Base-by-base conservation (phyloP, 1,284 basidiomycete species). In the Coniferiporia sulphurascens region DNA sequence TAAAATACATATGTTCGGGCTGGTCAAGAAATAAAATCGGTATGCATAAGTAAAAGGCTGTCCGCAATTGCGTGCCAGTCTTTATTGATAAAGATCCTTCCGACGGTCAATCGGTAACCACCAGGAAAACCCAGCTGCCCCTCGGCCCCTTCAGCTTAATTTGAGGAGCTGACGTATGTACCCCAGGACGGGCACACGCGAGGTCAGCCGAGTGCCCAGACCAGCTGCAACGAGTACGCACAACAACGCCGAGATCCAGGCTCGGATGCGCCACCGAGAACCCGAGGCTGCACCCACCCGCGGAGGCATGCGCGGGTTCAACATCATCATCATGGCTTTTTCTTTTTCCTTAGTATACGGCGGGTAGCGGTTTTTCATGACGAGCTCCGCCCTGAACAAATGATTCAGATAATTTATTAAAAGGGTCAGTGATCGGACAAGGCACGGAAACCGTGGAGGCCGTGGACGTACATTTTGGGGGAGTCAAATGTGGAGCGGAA, bases 321-420 rank as follows among this genome's bases (percentile, higher is more conserved):
- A 22, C 32, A 62, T 7, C 36, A 13, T 35, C 32, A 55, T 43
- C 50, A 62, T 32, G 9, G 10, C 12, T 13, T 51, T 51, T 19
- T 50, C 9, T 21, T 62, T 62, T 13, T 53, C 27, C 34, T 54
- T 83, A n/a, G 67, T 79, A 66, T 86, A 88, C 0, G 86, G 86
- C 4, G 87, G 85, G 68, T 76, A 89, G 51, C 87, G 82, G 73
- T 78, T 77, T 5, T 74, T 72, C 34, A 87, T 63, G 32, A 86
- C 65, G 52, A 66, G 70, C 67, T 89, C 87, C 49, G 84, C 63
- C 82, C 86, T 86, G 62, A 8, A 41, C 38, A 41, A 15, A 41
- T 41, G 7, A 12, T 41, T 41, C 38, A 41, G 9, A 12, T 10
- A 41, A 41, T 41, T 41, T 41, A 8, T 12, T 48, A 46, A 44